Evolutionary conservation across 495 filamentous ascomycete species (phyloP), one percentile per base, ranked within the genome.

Genomic region (Acidomyces sp.): DNA sequence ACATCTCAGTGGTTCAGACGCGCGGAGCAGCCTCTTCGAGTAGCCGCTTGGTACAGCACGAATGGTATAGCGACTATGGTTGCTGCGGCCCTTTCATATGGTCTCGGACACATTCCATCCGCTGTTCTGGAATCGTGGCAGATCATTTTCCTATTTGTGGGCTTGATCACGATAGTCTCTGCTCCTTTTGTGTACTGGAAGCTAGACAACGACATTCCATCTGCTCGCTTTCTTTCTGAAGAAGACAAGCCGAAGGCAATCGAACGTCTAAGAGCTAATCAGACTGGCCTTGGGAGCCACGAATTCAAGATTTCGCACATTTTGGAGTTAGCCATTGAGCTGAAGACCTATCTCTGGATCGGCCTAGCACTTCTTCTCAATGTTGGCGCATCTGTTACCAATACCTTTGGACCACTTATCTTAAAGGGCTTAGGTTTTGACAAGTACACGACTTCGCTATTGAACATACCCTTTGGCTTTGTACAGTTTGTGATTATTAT

Each of bases 371-470:
- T 80, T 13, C 64, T 74, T 21, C 67, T 74, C 32, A 78, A 77
- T 52, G 66, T 78, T 20, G 75, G 75, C 13, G 73, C 74, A 2
- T 64, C 63, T 27, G 72, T 79, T 7, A 71, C 71, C 3, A 40
- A 46, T 19, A 43, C 40, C 4, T 37, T 35, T 18, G 39, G 26
- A 12, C 72, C 75, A 0, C 55, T 79, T 16, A 77, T 80, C 33
- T 45, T 79, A n/a, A 58, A 51, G n/a, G 74, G 74, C 0, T 56
- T 79, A 0, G 70, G 71, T 4, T 76, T 70, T 35, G 67, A 74
- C 49, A 67, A 69, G 23, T 72, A 70, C 58, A 63, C 26, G 3
- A 73, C 73, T 0, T 66, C 58, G 17, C 53, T 71, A 4, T 46
- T 71, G 23, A 70, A 62, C 36, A 70, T 70, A 62, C 67, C 67